Percentiles rank a stretch among this genome's conserved stretches.
phyloP scores from a whole-genome alignment of 495 filamentous ascomycete genomes.

The Glarea lozoyensis region DNA sequence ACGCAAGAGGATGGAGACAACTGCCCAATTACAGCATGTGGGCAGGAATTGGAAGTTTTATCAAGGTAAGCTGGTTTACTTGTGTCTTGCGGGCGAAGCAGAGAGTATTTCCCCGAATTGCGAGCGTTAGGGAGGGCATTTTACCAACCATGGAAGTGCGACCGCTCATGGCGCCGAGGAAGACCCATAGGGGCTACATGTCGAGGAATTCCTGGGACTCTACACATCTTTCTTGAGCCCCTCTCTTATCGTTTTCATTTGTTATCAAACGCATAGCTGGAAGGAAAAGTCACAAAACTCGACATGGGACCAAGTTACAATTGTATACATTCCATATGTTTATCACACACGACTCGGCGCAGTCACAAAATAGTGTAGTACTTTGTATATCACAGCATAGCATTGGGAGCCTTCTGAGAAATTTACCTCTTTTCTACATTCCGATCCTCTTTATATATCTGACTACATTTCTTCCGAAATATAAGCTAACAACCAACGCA shows the following conservation, averaged over 20 bases:
- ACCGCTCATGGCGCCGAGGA: slow-evolving; percentile 7
- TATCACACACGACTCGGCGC: background rate
- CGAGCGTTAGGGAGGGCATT: slow-evolving; percentile 18
- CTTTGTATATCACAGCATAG: background rate
- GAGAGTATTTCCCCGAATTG: slow-evolving; percentile 13
- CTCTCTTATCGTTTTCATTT: slow-evolving; percentile 3
- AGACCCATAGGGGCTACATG: slow-evolving; percentile 6
- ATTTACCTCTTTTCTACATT: slow-evolving; percentile 1
- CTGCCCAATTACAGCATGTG: slow-evolving; percentile 90
- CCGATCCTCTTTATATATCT: slow-evolving; percentile 2
- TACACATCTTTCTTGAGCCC: slow-evolving; percentile 16
- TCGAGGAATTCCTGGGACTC: slow-evolving; percentile 19
- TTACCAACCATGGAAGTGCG: slow-evolving; percentile 19
- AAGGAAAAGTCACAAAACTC: background rate
- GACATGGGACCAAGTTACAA: background rate
- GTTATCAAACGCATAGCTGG: background rate
- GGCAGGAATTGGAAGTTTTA: slow-evolving; percentile 76
- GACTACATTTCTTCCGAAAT: background rate
- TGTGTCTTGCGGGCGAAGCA: slow-evolving; percentile 11
- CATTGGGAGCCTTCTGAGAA: background rate
- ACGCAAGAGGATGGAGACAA: slow-evolving; percentile 92
- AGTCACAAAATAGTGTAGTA: background rate
- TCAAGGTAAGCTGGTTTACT: slow-evolving; percentile 55
- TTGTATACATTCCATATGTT: no score
- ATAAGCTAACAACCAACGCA: slow-evolving; percentile 29